Evolutionary conservation across 805 yeast genomes (phyloP).

Genomic region (Hermanozyma aechmeae): DNA sequence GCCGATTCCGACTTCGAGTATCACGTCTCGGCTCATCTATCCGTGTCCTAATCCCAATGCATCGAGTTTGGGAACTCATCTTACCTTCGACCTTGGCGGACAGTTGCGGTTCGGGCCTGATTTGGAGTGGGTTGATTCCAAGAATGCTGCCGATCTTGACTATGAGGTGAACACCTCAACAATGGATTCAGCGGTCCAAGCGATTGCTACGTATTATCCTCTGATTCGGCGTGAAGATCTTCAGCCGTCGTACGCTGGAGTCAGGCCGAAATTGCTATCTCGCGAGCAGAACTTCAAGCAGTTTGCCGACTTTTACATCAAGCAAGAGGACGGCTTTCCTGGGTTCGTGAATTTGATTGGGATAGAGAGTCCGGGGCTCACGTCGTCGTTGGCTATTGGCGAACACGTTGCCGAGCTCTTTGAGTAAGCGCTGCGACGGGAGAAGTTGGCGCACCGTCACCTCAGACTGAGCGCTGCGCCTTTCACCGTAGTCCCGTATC

Average conservation of each 20-base stretch:
- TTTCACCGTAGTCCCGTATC: too few species aligned
- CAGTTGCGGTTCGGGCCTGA: conserved; percentile 84
- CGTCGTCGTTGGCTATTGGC: conserved; percentile 76
- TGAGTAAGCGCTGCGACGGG: too few species aligned
- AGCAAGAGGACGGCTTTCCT: conserved; percentile 49
- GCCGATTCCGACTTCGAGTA: conserved; percentile 25
- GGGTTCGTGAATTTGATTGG: conserved; percentile 78
- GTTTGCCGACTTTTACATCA: conserved; percentile 68
- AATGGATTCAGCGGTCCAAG: conserved; percentile 46
- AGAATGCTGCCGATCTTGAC: conserved; percentile 26
- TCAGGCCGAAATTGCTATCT: conserved; percentile 65
- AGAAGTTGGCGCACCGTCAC: too few species aligned
- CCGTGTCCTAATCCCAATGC: conserved; percentile 66
- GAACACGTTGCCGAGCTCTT: conserved; percentile 41
- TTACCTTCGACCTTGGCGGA: conserved; percentile 77
- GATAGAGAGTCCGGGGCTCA: conserved; percentile 87
- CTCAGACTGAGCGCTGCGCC: too few species aligned
- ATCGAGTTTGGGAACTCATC: conserved; percentile 79
- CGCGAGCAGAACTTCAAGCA: conserved; percentile 24
- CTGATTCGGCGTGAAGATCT: conserved; percentile 41
- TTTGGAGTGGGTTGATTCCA: conserved; percentile 59
- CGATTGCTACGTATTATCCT: conserved; percentile 58
- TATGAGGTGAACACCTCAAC: conserved; percentile 50
- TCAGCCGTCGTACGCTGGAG: conserved; percentile 68
- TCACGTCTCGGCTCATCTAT: conserved; percentile 39